Evolutionary conservation across 352 stramenopile genomes (phyloP).

Genomic region (Pythium pyrilobum): DNA sequence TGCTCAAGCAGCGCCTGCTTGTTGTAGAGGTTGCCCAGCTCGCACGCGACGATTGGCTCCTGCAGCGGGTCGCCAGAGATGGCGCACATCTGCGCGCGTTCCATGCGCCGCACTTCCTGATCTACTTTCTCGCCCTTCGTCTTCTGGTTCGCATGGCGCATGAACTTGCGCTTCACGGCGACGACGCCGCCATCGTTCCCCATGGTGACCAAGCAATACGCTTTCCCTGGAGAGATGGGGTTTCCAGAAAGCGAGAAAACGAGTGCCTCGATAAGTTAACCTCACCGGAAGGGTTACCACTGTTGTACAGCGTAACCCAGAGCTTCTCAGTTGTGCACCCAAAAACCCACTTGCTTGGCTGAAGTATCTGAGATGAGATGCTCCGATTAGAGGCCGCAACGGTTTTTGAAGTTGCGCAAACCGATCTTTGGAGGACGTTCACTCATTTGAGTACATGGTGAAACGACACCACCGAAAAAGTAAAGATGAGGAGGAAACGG

Average conservation of each 20-base stretch:
- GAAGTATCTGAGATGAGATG: no score
- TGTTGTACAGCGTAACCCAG: no score
- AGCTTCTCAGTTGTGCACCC: no score
- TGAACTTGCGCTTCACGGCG: conserved; percentile 93
- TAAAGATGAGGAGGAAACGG: no score
- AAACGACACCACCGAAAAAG: no score
- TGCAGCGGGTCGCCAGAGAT: conserved; percentile 75
- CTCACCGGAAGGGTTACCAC: no score
- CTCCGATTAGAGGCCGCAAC: no score
- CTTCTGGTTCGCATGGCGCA: conserved; percentile 84
- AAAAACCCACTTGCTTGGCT: no score
- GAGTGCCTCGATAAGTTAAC: neutral
- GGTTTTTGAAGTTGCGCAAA: no score
- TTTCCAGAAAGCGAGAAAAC: neutral
- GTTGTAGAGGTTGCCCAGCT: conserved; percentile 90
- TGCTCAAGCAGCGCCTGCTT: conserved; percentile 86
- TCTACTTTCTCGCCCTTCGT: conserved; percentile 61
- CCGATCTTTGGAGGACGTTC: no score
- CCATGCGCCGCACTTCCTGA: conserved; percentile 43
- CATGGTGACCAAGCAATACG: conserved; percentile 51
- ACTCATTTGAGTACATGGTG: no score
- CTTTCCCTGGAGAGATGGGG: neutral
- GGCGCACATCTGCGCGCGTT: conserved; percentile 71
- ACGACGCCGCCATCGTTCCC: conserved; percentile 92
- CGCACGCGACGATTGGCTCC: conserved; percentile 84